Base-by-base conservation (phyloP, 2,329 filamentous ascomycete genomes). In the Fusarium cyanostomum region DNA sequence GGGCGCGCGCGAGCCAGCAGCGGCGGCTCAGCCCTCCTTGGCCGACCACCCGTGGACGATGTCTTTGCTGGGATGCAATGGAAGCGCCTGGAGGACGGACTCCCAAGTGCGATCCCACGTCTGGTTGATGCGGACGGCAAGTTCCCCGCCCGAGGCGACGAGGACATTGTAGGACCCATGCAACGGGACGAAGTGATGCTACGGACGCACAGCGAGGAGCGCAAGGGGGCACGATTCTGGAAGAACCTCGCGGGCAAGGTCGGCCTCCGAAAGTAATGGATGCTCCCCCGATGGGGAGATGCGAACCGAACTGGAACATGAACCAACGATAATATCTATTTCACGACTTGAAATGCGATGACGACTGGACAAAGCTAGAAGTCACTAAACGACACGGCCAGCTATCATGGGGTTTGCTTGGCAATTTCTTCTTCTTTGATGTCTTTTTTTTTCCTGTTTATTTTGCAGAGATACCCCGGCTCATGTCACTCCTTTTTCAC, bases 131-230 rank as follows among this genome's bases (percentile, higher is more conserved):
- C 89, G 72, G 84, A 90, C 62, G 90, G 91, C 72, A 97, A 97
- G 76, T 97, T 97, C 71, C 93, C 93, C 21, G 88, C 89, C 68
- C 86, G 94, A 28, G 93, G 93, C 49, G 93, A 97, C 71, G 90
- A 94, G 69, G 94, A 96, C 75, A 96, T 97, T 73, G 92, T 97
- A 39, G 94, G 94, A 2, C 94, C 94, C 7, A 97, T 97, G 94
- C 86, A 88, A 68, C 84, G 85, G 11, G 83, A 86, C 65, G 79
- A 80, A 34, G 77, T 81, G 62, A 86, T 86, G 84, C 74, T 77
- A 27, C 78, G 81, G 42, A 75, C 78, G 12, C 74, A 73, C 42
- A 79, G 77, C 54, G 80, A 82, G 39, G 79, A 81, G 63, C 78
- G 78, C 63, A 80, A 78, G 62, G 71, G 76, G 15, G 72, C 76